Conservation (phyloP, 192 early-diverging fungal genomes). For the Mortierella antarctica region DNA sequence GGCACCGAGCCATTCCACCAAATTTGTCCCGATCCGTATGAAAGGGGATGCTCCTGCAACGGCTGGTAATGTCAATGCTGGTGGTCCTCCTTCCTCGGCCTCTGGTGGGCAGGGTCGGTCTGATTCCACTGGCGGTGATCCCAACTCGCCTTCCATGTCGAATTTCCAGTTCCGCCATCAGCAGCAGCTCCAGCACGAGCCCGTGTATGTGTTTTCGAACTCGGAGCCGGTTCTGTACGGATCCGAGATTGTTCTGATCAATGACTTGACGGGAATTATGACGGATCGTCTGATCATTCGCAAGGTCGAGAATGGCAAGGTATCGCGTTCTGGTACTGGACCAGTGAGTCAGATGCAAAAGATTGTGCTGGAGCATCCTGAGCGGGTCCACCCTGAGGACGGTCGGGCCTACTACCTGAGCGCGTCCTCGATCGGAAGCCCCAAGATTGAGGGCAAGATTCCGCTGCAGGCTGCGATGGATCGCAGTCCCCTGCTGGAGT, state of each 20-base stretch:
- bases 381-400: constrained; percentile 38
- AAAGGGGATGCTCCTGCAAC: constrained; percentile 24
- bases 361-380: constrained; percentile 70
- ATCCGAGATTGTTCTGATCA: constrained; percentile 75
- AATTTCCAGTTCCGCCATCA: constrained; percentile 43
- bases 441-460: constrained; percentile 55
- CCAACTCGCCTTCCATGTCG: constrained; percentile 5
- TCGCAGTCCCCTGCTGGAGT: constrained; percentile 49
- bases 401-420: constrained; percentile 56
- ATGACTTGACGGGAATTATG: constrained; percentile 71
- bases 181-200: constrained; percentile 42
- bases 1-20: constrained; percentile 36
- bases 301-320: constrained; percentile 83
- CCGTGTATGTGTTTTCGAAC: constrained; percentile 43
- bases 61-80: neutral
- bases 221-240: constrained; percentile 73
- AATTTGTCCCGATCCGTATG: constrained; percentile 55
- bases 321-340: constrained; percentile 69
- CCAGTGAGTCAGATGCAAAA: constrained; percentile 91
- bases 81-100: neutral
- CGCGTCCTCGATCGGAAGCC: constrained; percentile 50
- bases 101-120: constrained; percentile 1
- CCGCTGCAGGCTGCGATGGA: constrained; percentile 52
- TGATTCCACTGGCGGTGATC: neutral
- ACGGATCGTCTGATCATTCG: constrained; percentile 81